Percentiles rank a stretch among this genome's conserved stretches.
Conservation (phyloP, 1,284 basidiomycete genomes). For the Ceratobasidium sp. region DNA sequence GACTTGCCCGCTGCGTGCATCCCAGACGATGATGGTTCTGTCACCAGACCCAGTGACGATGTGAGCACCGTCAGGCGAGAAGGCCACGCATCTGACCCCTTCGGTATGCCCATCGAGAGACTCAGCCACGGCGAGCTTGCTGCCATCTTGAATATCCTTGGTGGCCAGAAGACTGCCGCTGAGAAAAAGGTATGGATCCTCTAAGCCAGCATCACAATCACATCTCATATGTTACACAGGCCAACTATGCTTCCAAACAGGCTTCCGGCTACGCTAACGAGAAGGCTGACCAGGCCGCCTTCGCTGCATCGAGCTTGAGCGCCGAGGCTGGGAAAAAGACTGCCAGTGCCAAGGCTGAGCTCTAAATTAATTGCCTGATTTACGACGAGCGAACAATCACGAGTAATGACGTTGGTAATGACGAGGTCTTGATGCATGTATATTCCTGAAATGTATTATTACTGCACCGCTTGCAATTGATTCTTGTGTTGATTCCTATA, state of each 20-base stretch:
- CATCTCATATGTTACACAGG: conserved; percentile 50
- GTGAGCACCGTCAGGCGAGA: no score
- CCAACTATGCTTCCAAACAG: not conserved
- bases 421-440: conserved; percentile 22
- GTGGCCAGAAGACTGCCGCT: conserved; percentile 42
- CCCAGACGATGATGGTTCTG: no score
- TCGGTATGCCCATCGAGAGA: no score
- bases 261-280: conserved; percentile 19
- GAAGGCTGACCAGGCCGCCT: conserved; percentile 49
- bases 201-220: conserved; percentile 39
- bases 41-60: no score
- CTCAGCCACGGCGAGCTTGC: conserved; percentile 78
- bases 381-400: not conserved
- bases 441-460: conserved; percentile 40
- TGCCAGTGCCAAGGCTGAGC: conserved; percentile 45
- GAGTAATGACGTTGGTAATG: conserved; percentile 8
- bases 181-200: conserved; percentile 37
- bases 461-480: conserved; percentile 5
- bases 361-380: conserved; percentile 26
- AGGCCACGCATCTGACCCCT: no score
- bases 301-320: conserved; percentile 52
- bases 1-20: conserved; percentile 90
- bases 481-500: not conserved
- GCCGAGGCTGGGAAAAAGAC: conserved; percentile 53
- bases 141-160: conserved; percentile 52